A percentile compares a stretch with the other conserved stretches of the same genome.
phyloP scores from a whole-genome alignment of 257 asterid genomes.

The Primulina tabacum region DNA sequence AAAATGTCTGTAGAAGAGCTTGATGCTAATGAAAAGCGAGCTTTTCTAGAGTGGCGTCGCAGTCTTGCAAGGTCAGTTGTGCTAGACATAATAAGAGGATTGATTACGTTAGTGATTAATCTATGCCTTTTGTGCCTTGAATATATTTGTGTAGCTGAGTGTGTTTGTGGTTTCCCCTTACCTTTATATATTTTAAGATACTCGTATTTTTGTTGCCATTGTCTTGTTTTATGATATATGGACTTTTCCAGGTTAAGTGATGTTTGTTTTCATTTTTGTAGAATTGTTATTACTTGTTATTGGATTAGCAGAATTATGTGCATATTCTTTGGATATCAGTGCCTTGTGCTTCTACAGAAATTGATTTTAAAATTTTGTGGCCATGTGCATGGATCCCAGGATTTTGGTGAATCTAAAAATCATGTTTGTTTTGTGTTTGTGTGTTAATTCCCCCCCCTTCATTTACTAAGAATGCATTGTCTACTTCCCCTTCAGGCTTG shows the following conservation, averaged over 20 bases:
- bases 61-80: constrained; percentile 72
- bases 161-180: constrained; percentile 4
- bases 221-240: background rate
- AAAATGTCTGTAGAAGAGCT: constrained; percentile 91
- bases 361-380: constrained; percentile 11
- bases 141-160: background rate
- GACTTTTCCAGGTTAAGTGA: constrained; percentile 1
- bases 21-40: constrained; percentile 68
- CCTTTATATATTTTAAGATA: background rate
- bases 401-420: background rate
- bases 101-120: constrained; percentile 11
- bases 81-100: constrained; percentile 11
- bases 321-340: background rate
- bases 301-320: constrained; percentile 4
- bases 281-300: background rate
- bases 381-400: constrained; percentile 5
- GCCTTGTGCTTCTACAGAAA: constrained; percentile 9
- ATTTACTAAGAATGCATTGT: constrained; percentile 1
- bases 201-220: background rate
- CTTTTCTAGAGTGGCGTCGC: constrained; percentile 94
- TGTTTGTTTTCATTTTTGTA: constrained; percentile 2
- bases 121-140: background rate
- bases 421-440: background rate
- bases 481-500: constrained; percentile 58
- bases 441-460: background rate